Evolutionary conservation across 371 early-diverging fungal genomes (phyloP).

Genomic region (Coemansia sp.): DNA sequence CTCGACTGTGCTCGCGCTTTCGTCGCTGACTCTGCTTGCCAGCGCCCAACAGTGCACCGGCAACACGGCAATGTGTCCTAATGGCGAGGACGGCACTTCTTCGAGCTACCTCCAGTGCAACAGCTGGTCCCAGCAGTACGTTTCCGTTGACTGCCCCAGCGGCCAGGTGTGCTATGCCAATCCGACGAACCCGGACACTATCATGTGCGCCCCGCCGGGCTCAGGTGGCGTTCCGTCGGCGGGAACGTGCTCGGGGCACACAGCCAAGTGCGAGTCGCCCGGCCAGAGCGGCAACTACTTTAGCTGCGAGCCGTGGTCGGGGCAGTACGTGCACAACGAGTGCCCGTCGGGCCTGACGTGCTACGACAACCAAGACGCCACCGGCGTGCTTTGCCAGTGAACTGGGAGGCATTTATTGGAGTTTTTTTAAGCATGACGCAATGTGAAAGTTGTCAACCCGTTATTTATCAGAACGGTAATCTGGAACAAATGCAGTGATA

Average conservation of each 20-base stretch:
- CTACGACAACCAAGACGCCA: constrained; percentile 32
- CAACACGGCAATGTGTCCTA: constrained; percentile 38
- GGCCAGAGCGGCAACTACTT: constrained; percentile 33
- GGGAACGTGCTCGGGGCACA: constrained; percentile 44
- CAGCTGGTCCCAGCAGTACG: constrained; percentile 27
- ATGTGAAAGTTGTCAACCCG: not conserved
- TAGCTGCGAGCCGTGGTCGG: constrained; percentile 42
- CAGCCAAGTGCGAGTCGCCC: constrained; percentile 38
- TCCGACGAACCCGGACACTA: constrained; percentile 38
- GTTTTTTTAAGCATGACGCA: not conserved
- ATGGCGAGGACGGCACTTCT: constrained; percentile 38
- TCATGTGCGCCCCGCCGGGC: constrained; percentile 44
- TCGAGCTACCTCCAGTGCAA: constrained; percentile 47
- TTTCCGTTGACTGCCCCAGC: constrained; percentile 21
- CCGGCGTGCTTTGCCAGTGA: constrained; percentile 22
- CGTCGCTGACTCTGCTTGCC: constrained; percentile 19
- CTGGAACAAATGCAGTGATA: not conserved
- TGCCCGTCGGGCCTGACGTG: constrained; percentile 39
- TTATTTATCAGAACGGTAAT: not conserved
- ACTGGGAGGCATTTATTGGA: not conserved
- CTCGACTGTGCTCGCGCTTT: constrained; percentile 6
- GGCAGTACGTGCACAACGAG: constrained; percentile 32
- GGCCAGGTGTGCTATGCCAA: constrained; percentile 51
- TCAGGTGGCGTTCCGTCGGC: constrained; percentile 29
- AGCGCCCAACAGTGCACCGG: constrained; percentile 32